Evolutionary conservation across 1,284 basidiomycete genomes (phyloP).

Genomic region (Trametes pubescens): DNA sequence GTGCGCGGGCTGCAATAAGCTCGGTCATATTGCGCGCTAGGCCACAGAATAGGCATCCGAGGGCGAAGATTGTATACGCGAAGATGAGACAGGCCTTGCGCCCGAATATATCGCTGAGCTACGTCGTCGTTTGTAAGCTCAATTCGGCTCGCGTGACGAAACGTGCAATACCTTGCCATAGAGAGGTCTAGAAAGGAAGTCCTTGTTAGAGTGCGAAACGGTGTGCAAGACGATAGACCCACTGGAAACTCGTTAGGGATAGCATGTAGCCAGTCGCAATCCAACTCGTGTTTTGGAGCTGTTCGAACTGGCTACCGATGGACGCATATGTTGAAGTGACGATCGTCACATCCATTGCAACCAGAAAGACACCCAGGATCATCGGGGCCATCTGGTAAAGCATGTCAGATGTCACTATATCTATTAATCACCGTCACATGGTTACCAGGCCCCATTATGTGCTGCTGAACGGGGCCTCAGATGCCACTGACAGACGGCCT

Average conservation of each 20-base stretch:
- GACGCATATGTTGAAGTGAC: constrained; percentile 66
- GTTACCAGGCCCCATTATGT: too few relatives aligned
- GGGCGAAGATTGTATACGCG: constrained; percentile 61
- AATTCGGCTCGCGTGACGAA: not conserved
- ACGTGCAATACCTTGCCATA: constrained; percentile 57
- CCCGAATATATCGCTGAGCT: constrained; percentile 70
- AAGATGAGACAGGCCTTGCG: constrained; percentile 65
- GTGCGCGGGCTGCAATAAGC: constrained; percentile 61
- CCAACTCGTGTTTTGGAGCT: constrained; percentile 72
- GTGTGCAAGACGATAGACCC: constrained; percentile 34
- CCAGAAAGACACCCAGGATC: constrained; percentile 64
- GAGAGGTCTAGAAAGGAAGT: constrained; percentile 52
- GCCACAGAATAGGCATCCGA: constrained; percentile 64
- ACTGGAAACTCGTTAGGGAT: constrained; percentile 69
- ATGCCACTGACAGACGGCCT: not conserved
- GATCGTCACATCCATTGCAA: constrained; percentile 67
- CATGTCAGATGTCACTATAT: too few relatives aligned
- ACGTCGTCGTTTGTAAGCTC: not conserved
- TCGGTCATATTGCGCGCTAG: constrained; percentile 62
- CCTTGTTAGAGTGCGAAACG: not conserved
- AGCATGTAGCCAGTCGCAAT: constrained; percentile 71
- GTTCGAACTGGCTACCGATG: constrained; percentile 68
- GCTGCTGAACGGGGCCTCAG: too few relatives aligned
- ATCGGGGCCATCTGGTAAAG: constrained; percentile 58
- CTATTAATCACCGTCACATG: too few relatives aligned